Base-by-base conservation (phyloP, 352 stramenopile species). In the Phytophthora citrophthora region DNA sequence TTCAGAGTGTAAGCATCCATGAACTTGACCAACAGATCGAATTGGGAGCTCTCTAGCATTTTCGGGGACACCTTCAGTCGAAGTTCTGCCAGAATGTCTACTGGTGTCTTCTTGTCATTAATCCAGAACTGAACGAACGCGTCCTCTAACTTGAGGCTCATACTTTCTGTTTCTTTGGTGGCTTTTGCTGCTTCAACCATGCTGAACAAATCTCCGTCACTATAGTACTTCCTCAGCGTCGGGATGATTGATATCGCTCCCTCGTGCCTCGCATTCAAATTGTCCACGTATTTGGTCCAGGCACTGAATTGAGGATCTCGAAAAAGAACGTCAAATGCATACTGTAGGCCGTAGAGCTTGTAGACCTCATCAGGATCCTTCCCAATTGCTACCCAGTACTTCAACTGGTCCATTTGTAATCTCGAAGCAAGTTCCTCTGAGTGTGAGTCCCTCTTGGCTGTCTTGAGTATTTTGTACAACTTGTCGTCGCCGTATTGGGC, bases 201-300 rank as follows among this genome's bases (percentile, higher is more conserved):
- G 7, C 18, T 43, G 11, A 45, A 23, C 16, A 54, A 12, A 45
- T 12, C 18, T 11, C 3, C 9, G 9, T 44, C 48, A 18, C 20
- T 13, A 18, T 36, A 32, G 11, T 24, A 34, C 18, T 20, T 20
- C 18, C 18, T 20, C 18, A 20, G 18, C 18, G 18, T 20, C 18
- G 18, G 18, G 18, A 20, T 20, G 18, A 20, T 20, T 1, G 18
- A 20, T 20, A 20, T 20, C 18, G 18, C 18, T 20, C 18, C 18
- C 18, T 20, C 18, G 18, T 20, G 18, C 18, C 1, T 20, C 18
- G 18, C 1, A 20, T 20, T 20, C 18, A 38, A 44, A 54, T 54
- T 7, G 31, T 44, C 47, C n/a, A 54, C 16, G n/a, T 54, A 43
- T 16, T 54, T 54, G 47, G 13, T 3, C 47, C 29, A 54, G 4